Percentiles rank a stretch among this genome's conserved stretches.
These are phyloP conservation scores for Saussurea involucrata DNA, from an alignment of 129 eudicot genomes.

Conservation along the genomic window DNA sequence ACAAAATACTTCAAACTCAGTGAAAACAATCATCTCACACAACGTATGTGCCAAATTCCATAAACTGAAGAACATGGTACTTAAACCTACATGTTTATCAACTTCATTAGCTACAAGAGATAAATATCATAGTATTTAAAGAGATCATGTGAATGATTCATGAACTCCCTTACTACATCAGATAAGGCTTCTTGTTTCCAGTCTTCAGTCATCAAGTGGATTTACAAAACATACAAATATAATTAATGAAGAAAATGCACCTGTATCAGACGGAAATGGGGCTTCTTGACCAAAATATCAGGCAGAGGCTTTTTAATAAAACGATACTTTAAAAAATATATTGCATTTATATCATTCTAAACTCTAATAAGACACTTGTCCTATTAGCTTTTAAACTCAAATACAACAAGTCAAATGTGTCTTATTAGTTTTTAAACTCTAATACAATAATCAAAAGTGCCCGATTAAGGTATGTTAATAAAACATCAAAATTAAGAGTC, in stretches of 20 bases:
- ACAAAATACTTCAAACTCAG: no score
- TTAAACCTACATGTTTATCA: background rate
- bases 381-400: no score
- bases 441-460: no score
- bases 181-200: background rate
- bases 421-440: no score
- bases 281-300: conserved; percentile 55
- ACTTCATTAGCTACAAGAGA: background rate
- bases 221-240: background rate
- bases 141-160: background rate
- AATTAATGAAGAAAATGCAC: conserved; percentile 19
- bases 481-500: no score
- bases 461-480: no score
- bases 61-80: background rate
- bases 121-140: background rate
- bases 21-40: background rate
- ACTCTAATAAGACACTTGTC: no score
- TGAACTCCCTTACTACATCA: background rate
- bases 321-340: no score
- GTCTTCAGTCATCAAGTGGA: background rate
- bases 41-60: background rate
- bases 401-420: no score
- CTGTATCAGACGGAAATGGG: conserved; percentile 39
- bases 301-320: no score
- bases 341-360: no score